These are phyloP conservation scores for Chaetomiaceae sp. DNA, from an alignment of 2,329 filamentous ascomycete species.

Conservation along the genomic window DNA sequence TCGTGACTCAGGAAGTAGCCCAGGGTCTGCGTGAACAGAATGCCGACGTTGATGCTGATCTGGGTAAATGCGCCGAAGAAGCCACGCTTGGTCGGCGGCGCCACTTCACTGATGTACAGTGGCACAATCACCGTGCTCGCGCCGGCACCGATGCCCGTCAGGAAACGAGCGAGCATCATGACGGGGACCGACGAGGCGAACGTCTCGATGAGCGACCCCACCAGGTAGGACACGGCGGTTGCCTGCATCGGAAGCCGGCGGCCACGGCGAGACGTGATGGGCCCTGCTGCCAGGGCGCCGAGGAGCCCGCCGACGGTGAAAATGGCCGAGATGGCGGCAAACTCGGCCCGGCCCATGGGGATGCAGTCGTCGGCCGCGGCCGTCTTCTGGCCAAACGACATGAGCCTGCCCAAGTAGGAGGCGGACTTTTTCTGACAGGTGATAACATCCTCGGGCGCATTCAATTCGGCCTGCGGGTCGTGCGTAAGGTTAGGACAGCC, in stretches of 20 bases:
- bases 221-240: constrained; percentile 68
- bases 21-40: constrained; percentile 73
- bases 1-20: constrained; percentile 83
- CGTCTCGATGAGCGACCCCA: constrained; percentile 72
- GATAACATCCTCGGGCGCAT: constrained; percentile 89
- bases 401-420: constrained; percentile 23
- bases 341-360: constrained; percentile 73
- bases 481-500: constrained; percentile 14
- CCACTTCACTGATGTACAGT: constrained; percentile 88
- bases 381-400: constrained; percentile 19
- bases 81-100: constrained; percentile 66
- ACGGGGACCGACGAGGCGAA: constrained; percentile 60
- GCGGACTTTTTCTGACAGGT: constrained; percentile 63
- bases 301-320: constrained; percentile 85
- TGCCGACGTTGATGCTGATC: constrained; percentile 88
- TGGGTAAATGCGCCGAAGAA: constrained; percentile 84
- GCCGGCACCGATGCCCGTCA: constrained; percentile 80
- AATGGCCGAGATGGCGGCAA: constrained; percentile 81
- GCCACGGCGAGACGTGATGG: constrained; percentile 70
- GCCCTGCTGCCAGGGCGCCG: constrained; percentile 74
- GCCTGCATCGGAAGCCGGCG: constrained; percentile 68
- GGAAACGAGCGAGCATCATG: constrained; percentile 66
- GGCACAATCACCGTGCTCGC: constrained; percentile 89
- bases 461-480: constrained; percentile 70
- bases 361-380: constrained; percentile 72